These are phyloP conservation scores for Clavispora phyllophila DNA, from an alignment of 805 yeast genomes.

Conservation along the genomic window DNA sequence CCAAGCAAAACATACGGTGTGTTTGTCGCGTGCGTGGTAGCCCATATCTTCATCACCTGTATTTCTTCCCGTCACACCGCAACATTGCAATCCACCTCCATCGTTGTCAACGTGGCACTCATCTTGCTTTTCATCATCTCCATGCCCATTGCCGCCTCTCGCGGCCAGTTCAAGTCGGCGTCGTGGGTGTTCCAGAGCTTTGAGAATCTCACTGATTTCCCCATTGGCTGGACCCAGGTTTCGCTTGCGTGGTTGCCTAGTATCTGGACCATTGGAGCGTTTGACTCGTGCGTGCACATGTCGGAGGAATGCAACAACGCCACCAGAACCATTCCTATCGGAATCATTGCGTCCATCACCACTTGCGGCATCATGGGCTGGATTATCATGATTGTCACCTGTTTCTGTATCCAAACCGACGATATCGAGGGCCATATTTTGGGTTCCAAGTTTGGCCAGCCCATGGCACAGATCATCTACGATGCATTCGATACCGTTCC, in stretches of 20 bases:
- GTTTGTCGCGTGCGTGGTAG: conserved; percentile 53
- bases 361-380: conserved; percentile 58
- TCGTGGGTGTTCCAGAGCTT: conserved; percentile 51
- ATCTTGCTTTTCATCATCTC: conserved; percentile 57
- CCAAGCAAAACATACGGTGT: conserved; percentile 57
- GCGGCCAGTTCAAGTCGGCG: conserved; percentile 41
- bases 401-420: conserved; percentile 50
- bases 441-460: conserved; percentile 40
- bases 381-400: conserved; percentile 46
- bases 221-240: conserved; percentile 52
- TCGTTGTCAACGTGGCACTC: conserved; percentile 47
- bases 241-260: conserved; percentile 53
- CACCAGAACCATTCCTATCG: conserved; percentile 57
- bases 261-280: conserved; percentile 72
- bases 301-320: conserved; percentile 68
- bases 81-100: conserved; percentile 54
- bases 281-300: conserved; percentile 70
- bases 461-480: conserved; percentile 59
- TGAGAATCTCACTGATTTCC: conserved; percentile 50
- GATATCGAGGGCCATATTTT: conserved; percentile 20
- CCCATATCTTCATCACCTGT: conserved; percentile 51
- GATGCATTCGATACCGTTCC: conserved; percentile 41
- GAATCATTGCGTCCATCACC: conserved; percentile 55
- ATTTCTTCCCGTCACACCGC: conserved; percentile 55
- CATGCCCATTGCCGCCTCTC: conserved; percentile 52